Percentiles rank a stretch among this genome's conserved stretches.
These are phyloP conservation scores for Trichoderma pleuroti DNA, from an alignment of 2,329 filamentous ascomycete species.

Conservation along the genomic window DNA sequence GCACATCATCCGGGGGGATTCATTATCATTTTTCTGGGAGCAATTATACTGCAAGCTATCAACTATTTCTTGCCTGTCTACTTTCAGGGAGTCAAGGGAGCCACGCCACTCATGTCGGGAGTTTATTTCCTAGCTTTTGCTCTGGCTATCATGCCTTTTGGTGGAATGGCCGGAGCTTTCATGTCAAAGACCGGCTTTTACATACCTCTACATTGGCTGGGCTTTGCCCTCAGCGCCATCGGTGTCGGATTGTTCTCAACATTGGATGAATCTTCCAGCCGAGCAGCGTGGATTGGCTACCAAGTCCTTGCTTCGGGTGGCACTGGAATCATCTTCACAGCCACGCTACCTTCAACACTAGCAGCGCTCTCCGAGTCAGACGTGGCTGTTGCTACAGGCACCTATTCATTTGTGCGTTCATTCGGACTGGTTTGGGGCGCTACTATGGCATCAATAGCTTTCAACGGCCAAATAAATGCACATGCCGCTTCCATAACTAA, in stretches of 20 bases:
- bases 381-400: slow-evolving; percentile 36
- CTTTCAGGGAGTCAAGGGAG: slow-evolving; percentile 42
- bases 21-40: slow-evolving; percentile 33
- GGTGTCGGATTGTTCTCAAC: slow-evolving; percentile 42
- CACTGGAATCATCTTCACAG: slow-evolving; percentile 40
- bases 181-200: slow-evolving; percentile 34
- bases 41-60: slow-evolving; percentile 23
- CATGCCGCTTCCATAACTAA: slow-evolving; percentile 18
- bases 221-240: slow-evolving; percentile 35
- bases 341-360: slow-evolving; percentile 43
- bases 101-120: slow-evolving; percentile 32
- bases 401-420: slow-evolving; percentile 44
- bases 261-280: slow-evolving; percentile 36
- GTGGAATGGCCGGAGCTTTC: slow-evolving; percentile 26
- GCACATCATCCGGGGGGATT: slow-evolving; percentile 26
- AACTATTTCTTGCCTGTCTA: slow-evolving; percentile 45
- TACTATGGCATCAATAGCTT: slow-evolving; percentile 42
- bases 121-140: slow-evolving; percentile 34
- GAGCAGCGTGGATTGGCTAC: slow-evolving; percentile 40
- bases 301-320: slow-evolving; percentile 41
- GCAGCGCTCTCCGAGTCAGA: slow-evolving; percentile 39
- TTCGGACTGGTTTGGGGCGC: slow-evolving; percentile 47
- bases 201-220: slow-evolving; percentile 32
- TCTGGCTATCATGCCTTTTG: slow-evolving; percentile 28
- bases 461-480: slow-evolving; percentile 24